Evolutionary conservation across 164 flowering plant genomes (phyloP).

Genomic region (Chimonanthus salicifolius): DNA sequence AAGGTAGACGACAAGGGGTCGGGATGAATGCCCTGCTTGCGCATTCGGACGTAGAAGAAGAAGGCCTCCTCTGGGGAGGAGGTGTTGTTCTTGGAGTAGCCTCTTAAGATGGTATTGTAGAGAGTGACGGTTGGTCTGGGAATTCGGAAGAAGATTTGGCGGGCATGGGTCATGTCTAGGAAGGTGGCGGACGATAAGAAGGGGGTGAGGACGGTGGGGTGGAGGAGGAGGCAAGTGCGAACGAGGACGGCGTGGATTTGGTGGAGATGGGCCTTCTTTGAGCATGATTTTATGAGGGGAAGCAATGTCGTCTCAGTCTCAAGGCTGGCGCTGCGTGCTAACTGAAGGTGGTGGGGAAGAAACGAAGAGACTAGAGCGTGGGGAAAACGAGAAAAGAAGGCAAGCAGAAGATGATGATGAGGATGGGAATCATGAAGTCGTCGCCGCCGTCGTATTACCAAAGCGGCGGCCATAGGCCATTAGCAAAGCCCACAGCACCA

Average conservation of each 20-base stretch:
- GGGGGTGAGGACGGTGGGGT: slow-evolving; percentile 27
- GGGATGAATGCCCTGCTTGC: slow-evolving; percentile 26
- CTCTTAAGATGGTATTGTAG: slow-evolving; percentile 53
- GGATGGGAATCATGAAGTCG: too few relatives aligned
- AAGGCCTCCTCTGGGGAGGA: slow-evolving; percentile 37
- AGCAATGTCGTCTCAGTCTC: neutral
- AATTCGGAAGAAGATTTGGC: slow-evolving; percentile 36
- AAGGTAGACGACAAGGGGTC: slow-evolving; percentile 46
- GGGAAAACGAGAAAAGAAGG: too few relatives aligned
- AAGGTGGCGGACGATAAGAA: slow-evolving; percentile 31
- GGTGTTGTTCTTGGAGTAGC: slow-evolving; percentile 31
- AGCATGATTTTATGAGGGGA: slow-evolving; percentile 29
- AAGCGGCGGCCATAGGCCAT: too few relatives aligned
- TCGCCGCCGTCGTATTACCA: too few relatives aligned
- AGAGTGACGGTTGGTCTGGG: slow-evolving; percentile 26
- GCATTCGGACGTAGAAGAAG: slow-evolving; percentile 38
- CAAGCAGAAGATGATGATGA: too few relatives aligned
- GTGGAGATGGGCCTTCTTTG: slow-evolving; percentile 35
- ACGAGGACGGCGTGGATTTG: slow-evolving; percentile 65
- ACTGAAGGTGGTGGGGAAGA: too few relatives aligned
- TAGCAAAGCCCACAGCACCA: too few relatives aligned
- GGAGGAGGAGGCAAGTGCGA: slow-evolving; percentile 33
- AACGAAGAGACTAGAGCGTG: too few relatives aligned
- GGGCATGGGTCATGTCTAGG: slow-evolving; percentile 31
- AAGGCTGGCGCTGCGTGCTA: too few relatives aligned